Base-by-base conservation (phyloP, 257 asterid genomes). In the Striga asiatica region DNA sequence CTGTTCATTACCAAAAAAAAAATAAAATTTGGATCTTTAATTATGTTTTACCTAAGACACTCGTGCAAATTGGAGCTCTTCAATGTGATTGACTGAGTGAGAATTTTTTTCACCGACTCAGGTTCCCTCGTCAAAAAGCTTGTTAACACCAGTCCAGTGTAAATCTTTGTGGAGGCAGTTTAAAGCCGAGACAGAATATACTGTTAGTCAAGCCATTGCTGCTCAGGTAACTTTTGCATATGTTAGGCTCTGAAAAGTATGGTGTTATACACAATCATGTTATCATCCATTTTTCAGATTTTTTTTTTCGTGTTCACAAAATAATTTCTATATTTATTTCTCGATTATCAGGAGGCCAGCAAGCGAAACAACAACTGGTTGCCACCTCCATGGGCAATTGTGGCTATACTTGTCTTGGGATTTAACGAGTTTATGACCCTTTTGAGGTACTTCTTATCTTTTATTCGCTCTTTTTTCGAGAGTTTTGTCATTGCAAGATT, bases 81-180 rank as follows among this genome's bases (percentile, higher is more conserved):
- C 14, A 24, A 3, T 14, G 18, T 18, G 37, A 56, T 32, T 41
- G 54, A n/a, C 29, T 20, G 18, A 14, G 7, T 43, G 31, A 41
- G 13, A 16, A 4, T 41, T 41, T 34, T 47, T 59, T 12, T 54
- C 57, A 43, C 65, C 61, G 57, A 10, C 35, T 56, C 80, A 88
- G 97, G 71, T 88, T 59, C 80, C 83, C 28, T 54, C 94, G 28
- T 42, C 85, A 14, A 82, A 77, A 70, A 88, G 95, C 62, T 78
- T 88, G 83, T 70, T 88, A 55, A 85, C 95, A 47, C 97, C 97
- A 3, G 94, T 88, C 58, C 95, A 88, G 78, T 85, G 97, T 78
- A 88, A 85, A 68, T 68, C 88, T 21, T 65, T 88, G 69, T 88
- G 97, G 97, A 85, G 92, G 79, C 95, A 88, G 66, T 88, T 88